phyloP scores from a whole-genome alignment of 1,139 yeast genomes.

The Diutina catenulata region DNA sequence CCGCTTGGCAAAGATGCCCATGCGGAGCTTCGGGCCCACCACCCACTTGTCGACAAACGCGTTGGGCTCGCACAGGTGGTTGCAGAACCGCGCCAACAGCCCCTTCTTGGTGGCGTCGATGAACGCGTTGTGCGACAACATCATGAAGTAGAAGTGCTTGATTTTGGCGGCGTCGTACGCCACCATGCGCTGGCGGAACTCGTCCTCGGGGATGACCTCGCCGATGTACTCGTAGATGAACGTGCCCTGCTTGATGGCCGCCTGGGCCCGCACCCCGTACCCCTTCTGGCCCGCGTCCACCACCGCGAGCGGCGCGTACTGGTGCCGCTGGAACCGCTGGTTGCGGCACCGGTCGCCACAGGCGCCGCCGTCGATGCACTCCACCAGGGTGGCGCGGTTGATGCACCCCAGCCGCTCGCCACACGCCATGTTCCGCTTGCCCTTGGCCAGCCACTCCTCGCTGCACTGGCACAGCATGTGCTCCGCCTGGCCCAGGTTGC shows the following conservation, averaged over 20 bases:
- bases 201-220: conserved; percentile 72
- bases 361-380: conserved; percentile 68
- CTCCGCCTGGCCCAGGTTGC: conserved; percentile 55
- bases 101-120: conserved; percentile 92
- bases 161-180: conserved; percentile 61
- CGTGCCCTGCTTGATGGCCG: conserved; percentile 42
- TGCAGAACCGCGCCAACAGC: conserved; percentile 79
- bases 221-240: conserved; percentile 91
- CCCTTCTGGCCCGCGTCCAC: conserved; percentile 79
- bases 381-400: conserved; percentile 83
- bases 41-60: conserved; percentile 97
- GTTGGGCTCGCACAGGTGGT: conserved; percentile 91
- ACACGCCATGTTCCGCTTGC: conserved; percentile 54
- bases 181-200: conserved; percentile 62
- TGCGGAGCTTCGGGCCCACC: conserved; percentile 75
- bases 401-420: conserved; percentile 83
- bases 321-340: conserved; percentile 70
- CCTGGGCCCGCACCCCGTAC: conserved; percentile 71
- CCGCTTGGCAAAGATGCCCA: conserved; percentile 91
- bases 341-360: conserved; percentile 80
- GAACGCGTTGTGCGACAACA: conserved; percentile 86
- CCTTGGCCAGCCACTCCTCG: conserved; percentile 30
- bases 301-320: conserved; percentile 65
- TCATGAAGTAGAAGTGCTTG: conserved; percentile 92
- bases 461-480: conserved; percentile 86